phyloP scores from a whole-genome alignment of 2,329 filamentous ascomycete genomes.

The Cladosporium sp. region DNA sequence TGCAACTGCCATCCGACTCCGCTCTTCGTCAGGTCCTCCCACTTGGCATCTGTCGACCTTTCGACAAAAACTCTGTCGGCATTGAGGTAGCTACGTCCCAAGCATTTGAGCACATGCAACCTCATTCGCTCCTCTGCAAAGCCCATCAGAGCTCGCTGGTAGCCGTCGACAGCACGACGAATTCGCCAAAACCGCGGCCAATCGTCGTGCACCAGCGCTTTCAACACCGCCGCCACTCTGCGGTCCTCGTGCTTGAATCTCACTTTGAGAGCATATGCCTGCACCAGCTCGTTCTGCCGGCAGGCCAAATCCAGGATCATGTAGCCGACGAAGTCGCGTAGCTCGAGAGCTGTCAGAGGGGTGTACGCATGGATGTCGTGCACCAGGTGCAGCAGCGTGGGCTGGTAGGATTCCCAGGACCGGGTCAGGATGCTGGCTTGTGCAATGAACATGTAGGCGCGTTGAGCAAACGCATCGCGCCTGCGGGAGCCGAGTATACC shows the following conservation, averaged over 20 bases:
- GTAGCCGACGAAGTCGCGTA: conserved; percentile 76
- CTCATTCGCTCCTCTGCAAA: conserved; percentile 73
- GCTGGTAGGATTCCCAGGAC: conserved; percentile 84
- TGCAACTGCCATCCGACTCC: conserved; percentile 83
- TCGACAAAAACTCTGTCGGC: conserved; percentile 69
- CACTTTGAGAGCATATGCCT: conserved; percentile 65
- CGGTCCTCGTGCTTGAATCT: conserved; percentile 59
- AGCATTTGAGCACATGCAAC: conserved; percentile 76
- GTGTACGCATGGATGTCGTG: conserved; percentile 63
- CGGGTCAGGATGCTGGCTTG: conserved; percentile 75
- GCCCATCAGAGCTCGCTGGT: conserved; percentile 74
- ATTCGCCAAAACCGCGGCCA: conserved; percentile 74
- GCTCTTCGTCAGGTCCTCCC: conserved; percentile 66
- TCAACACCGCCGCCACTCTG: conserved; percentile 66
- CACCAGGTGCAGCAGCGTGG: conserved; percentile 76
- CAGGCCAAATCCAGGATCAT: conserved; percentile 85
- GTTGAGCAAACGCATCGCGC: conserved; percentile 75
- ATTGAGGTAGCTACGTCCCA: conserved; percentile 75
- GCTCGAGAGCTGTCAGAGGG: conserved; percentile 64
- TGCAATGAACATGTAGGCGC: conserved; percentile 88
- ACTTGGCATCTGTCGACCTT: conserved; percentile 62
- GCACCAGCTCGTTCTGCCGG: conserved; percentile 67
- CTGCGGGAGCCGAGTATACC: conserved; percentile 76
- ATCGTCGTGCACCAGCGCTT: conserved; percentile 72
- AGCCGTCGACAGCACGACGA: conserved; percentile 70